Conservation (phyloP, 179 eudicot genomes). For the Beta corolliflora region DNA sequence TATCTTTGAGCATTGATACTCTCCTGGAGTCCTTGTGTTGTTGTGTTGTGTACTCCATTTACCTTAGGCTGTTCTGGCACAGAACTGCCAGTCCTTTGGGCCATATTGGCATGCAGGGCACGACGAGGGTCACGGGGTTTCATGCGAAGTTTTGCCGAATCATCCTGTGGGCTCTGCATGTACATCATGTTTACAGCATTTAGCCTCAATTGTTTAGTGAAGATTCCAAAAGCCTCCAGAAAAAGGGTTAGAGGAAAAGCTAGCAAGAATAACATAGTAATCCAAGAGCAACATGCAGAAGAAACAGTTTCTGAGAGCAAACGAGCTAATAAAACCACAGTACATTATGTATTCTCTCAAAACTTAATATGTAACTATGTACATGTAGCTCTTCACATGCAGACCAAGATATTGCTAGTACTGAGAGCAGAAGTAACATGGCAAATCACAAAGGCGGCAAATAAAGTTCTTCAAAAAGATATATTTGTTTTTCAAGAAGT, state of each 20-base stretch:
- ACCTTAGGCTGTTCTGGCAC: conserved; percentile 48
- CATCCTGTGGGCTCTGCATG: conserved; percentile 63
- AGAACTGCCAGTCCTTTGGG: conserved; percentile 41
- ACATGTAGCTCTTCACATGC: not conserved
- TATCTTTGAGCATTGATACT: conserved; percentile 37
- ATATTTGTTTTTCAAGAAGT: not conserved
- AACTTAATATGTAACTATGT: conserved; percentile 6
- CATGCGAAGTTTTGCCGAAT: conserved; percentile 73
- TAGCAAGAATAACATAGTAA: not conserved
- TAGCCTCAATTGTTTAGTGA: not conserved
- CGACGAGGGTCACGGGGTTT: conserved; percentile 99
- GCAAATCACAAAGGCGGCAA: not conserved
- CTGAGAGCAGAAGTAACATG: not conserved
- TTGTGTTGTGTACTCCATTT: conserved; percentile 30
- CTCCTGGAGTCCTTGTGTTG: conserved; percentile 41
- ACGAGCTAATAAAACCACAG: not conserved
- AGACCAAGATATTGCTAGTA: not conserved
- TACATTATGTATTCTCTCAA: not conserved
- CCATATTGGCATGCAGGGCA: conserved; percentile 49
- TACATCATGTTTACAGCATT: too few species aligned
- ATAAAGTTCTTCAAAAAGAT: not conserved
- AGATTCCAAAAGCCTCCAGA: not conserved
- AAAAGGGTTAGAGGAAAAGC: not conserved
- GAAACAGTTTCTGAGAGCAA: not conserved
- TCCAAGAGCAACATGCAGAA: conserved; percentile 4